These are phyloP conservation scores for Vitis rotundifolia DNA, from an alignment of 164 flowering plant genomes.

Conservation along the genomic window DNA sequence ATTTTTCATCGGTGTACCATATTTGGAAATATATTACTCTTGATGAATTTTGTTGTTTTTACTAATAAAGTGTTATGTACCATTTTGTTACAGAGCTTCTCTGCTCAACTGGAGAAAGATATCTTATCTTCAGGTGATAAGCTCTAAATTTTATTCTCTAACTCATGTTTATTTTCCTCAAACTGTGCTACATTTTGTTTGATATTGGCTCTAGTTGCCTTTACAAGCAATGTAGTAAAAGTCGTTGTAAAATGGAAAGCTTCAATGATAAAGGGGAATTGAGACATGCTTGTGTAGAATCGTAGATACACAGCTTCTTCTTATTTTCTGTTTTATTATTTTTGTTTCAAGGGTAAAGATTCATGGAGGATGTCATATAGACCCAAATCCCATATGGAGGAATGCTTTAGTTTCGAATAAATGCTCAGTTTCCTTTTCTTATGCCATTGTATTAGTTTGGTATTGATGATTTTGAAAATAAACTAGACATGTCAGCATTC, in stretches of 20 bases:
- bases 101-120: conserved; percentile 92
- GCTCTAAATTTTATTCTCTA: neutral
- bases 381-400: neutral
- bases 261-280: too few relatives aligned
- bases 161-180: neutral
- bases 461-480: conserved; percentile 2
- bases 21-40: neutral
- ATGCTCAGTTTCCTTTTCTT: neutral
- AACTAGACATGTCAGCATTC: conserved; percentile 95
- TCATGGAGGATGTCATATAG: neutral
- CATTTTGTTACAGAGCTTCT: conserved; percentile 60
- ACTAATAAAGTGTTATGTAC: conserved; percentile 2
- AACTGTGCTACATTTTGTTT: neutral
- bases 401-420: neutral
- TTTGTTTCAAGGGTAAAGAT: neutral
- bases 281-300: too few relatives aligned
- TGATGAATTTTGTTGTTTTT: conserved; percentile 2
- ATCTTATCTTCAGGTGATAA: conserved; percentile 75
- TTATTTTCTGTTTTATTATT: neutral
- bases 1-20: neutral
- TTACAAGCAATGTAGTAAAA: too few relatives aligned
- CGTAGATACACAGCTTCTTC: too few relatives aligned
- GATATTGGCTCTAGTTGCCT: neutral
- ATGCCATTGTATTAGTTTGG: neutral
- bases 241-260: too few relatives aligned